Evolutionary conservation across 1,139 yeast species (phyloP).

Genomic region (Debaryomyces sp.): DNA sequence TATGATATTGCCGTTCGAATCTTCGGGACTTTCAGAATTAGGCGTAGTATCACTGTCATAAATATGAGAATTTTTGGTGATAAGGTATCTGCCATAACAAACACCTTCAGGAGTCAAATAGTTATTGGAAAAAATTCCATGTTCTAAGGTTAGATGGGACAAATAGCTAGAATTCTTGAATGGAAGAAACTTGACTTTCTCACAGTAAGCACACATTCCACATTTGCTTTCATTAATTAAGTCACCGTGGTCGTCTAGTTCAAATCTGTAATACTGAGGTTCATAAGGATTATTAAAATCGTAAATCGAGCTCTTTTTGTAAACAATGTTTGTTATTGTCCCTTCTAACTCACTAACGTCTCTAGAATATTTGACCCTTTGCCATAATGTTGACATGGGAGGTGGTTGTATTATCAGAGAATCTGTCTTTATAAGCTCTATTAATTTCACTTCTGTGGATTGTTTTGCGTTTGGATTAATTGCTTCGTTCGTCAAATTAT

Average conservation of each 20-base stretch:
- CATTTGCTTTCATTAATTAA: conserved; percentile 26
- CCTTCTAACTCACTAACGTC: conserved; percentile 10
- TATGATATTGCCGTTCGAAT: background rate
- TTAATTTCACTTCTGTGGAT: conserved; percentile 1
- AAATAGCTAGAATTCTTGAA: conserved; percentile 37
- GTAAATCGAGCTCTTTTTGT: conserved; percentile 23
- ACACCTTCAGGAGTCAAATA: conserved; percentile 26
- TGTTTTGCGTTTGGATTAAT: conserved; percentile 4
- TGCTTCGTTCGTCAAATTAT: conserved; percentile 10
- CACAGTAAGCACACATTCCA: conserved; percentile 39
- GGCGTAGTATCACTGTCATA: conserved; percentile 6
- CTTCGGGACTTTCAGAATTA: conserved; percentile 4
- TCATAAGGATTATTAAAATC: conserved; percentile 26
- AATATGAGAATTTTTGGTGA: conserved; percentile 8
- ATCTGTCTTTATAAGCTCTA: conserved; percentile 6
- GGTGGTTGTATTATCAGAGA: conserved; percentile 1
- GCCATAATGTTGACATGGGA: conserved; percentile 12
- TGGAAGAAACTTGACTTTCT: conserved; percentile 31
- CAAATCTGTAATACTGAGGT: conserved; percentile 31
- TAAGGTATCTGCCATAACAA: conserved; percentile 14
- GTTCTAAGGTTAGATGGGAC: conserved; percentile 37
- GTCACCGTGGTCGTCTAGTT: conserved; percentile 21
- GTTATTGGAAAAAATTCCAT: conserved; percentile 37
- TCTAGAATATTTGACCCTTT: conserved; percentile 14
- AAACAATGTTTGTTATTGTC: conserved; percentile 19